A percentile compares a stretch with the other conserved stretches of the same genome.
Evolutionary conservation across 257 asterid genomes (phyloP).

Genomic region (Fraxinus excelsior): DNA sequence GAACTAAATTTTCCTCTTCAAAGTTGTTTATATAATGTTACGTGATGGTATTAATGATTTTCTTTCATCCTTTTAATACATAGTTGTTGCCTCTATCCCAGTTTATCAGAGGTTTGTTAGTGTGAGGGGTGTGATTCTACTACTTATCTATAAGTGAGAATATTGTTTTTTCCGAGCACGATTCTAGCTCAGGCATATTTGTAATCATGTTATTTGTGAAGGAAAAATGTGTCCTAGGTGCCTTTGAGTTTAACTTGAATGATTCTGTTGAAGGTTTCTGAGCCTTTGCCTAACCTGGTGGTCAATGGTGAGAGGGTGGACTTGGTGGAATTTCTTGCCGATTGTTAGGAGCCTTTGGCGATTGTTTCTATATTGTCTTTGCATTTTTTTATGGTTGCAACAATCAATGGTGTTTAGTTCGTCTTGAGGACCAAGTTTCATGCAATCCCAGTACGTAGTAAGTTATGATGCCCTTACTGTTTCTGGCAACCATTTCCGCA

Average conservation of each 20-base stretch:
- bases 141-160: constrained; percentile 9
- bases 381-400: constrained; percentile 94
- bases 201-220: constrained; percentile 9
- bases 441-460: constrained; percentile 83
- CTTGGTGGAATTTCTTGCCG: constrained; percentile 78
- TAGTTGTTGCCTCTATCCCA: not conserved
- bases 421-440: constrained; percentile 93
- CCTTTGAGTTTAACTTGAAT: constrained; percentile 87
- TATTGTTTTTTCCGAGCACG: not conserved
- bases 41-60: not conserved
- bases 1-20: not conserved
- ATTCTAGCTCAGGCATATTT: not conserved
- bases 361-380: constrained; percentile 88
- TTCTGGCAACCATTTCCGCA: constrained; percentile 99
- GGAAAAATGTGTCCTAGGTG: constrained; percentile 15
- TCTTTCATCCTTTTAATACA: not conserved
- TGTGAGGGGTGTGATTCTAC: constrained; percentile 9
- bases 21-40: not conserved
- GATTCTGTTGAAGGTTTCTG: constrained; percentile 96
- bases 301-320: constrained; percentile 80
- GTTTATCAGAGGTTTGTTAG: not conserved
- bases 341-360: constrained; percentile 95
- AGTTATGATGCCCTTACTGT: constrained; percentile 98
- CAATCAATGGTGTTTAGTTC: constrained; percentile 99
- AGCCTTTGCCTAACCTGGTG: constrained; percentile 86